Base-by-base conservation (phyloP, 768 basidiomycete species). In the Pleurotus cornucopiae region DNA sequence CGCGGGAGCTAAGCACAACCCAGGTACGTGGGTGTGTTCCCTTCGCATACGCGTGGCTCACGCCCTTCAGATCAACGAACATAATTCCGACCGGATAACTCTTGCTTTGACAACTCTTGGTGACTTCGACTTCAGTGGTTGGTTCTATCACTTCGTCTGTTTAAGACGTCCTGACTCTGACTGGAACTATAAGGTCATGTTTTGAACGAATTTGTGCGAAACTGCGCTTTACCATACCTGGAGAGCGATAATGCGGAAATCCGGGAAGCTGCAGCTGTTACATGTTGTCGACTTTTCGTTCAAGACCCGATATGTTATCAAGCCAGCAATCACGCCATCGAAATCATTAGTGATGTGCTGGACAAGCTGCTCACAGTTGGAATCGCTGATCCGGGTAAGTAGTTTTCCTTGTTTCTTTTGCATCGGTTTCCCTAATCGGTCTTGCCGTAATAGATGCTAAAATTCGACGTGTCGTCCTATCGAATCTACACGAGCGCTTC, bases 311-410 rank as follows among this genome's bases (percentile, higher is more conserved):
- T 98, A 49, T 94, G 92, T 67, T 92, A 91, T 62, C 95, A 98
- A 71, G 88, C 94, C 7, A 96, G 93, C 74, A 94, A 87, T 62
- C 91, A 98, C 70, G 90, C 95, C 6, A 96, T 97, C 54, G 93
- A 98, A 65, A 87, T 98, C 57, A 95, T 99, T 65, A 93, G 92
- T 68, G 96, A 98, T 60, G 95, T 98, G n/a, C 79, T 98, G 41
- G 94, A 97, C 69, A 98, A 98, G 69, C 78, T 99, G 11, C 71
- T 98, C 55, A 95, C 92, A 1, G 92, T 98, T 30, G 96, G 90
- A 7, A 94, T 97, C 54, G 94, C 96, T 26, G 97, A 99, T 75
- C 93, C 95, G 51, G 93, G 95, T 94, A 65, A 43, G 58, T 46
- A 40, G 37, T 14, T 30, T 46, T 20, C 38, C 2, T 16, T 38